Base-by-base conservation (phyloP, 1,284 basidiomycete genomes). In the Coriolopsis trogii region DNA sequence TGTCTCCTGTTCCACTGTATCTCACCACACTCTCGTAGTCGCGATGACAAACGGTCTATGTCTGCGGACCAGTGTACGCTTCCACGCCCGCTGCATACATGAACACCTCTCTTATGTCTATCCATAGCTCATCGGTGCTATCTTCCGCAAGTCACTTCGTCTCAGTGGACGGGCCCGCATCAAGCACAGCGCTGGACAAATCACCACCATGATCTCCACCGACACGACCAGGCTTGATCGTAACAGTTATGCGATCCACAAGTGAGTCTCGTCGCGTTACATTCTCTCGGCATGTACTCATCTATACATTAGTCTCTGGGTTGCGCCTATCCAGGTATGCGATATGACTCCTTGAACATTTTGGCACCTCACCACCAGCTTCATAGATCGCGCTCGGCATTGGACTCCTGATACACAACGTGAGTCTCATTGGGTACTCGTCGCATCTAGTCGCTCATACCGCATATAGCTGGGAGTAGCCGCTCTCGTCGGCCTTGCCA, bases 81-180 rank as follows among this genome's bases (percentile, higher is more conserved):
- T 66, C 15, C 21, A 13, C 41, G 12, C 26, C 37, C 23, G 31
- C 10, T n/a, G n/a, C n/a, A n/a, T n/a, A n/a, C n/a, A n/a, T n/a
- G 44, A 28, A 29, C 31, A 13, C 28, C 20, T 45, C 31, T 10
- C 20, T 34, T 31, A 31, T 28, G 18, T 41, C 39, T 20, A 29
- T 39, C 6, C 29, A 10, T 56, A 82, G 79, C 54, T 89, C 41
- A 87, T 89, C 56, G 82, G 86, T 4, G 72, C 76, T 39, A 82
- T 92, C 48, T 89, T 89, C 67, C 78, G 84, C 23, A 89, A 90
- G 63, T 83, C 87, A 1, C 72, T 91, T 23, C 79, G 84, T 20
- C 73, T 93, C 6, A 87, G 83, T 26, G 84, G 84, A 9, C 79
- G 83, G 40, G 81, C 82, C 18, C 75, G 88, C 12, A 67, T 77